Evolutionary conservation across 495 filamentous ascomycete species (phyloP).

Genomic region (Neurospora pannonica): DNA sequence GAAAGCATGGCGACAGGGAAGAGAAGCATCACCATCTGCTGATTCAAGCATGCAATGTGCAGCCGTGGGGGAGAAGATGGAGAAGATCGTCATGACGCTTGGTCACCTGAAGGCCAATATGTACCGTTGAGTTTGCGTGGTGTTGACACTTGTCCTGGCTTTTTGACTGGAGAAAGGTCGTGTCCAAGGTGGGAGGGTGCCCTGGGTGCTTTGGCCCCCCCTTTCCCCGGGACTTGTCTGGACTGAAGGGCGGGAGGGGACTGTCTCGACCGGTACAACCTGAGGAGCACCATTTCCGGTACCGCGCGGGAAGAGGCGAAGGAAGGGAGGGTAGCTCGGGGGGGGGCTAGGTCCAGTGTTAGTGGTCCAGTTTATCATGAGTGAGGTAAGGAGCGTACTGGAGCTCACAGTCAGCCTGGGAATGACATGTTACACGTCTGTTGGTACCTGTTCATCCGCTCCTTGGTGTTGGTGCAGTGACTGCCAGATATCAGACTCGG

Average conservation of each 20-base stretch:
- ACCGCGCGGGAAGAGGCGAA: conserved; percentile 22
- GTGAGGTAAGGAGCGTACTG: neutral
- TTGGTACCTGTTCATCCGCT: neutral
- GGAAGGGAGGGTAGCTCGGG: neutral
- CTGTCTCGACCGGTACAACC: conserved; percentile 6
- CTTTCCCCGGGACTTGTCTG: neutral
- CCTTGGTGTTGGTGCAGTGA: neutral
- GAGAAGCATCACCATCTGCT: conserved; percentile 2
- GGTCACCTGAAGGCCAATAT: neutral
- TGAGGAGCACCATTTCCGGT: conserved; percentile 5
- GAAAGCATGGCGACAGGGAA: conserved; percentile 16
- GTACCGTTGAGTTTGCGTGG: neutral
- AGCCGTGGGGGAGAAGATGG: neutral
- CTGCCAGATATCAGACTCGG: neutral
- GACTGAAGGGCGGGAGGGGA: neutral
- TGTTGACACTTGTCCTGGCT: neutral
- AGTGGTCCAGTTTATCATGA: neutral
- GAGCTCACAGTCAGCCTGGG: neutral
- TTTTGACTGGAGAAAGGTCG: neutral
- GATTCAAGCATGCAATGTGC: neutral
- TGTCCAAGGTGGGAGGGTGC: neutral
- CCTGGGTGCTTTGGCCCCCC: neutral
- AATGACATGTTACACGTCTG: neutral
- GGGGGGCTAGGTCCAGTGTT: neutral
- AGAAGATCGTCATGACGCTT: neutral